Base-by-base conservation (phyloP, 768 basidiomycete genomes). In the Termitomyces sp. region DNA sequence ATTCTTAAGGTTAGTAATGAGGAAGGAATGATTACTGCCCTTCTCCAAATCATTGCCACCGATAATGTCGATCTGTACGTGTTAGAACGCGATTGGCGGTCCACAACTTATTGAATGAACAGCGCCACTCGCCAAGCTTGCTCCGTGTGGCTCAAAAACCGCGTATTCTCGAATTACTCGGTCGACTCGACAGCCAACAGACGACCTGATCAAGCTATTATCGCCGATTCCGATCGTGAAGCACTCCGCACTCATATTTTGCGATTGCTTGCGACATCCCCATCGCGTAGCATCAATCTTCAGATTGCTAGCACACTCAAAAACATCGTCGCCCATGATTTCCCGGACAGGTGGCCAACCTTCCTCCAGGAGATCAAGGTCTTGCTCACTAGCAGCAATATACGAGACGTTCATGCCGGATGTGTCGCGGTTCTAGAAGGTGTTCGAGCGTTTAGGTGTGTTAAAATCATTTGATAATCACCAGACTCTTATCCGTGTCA, bases 121-220 rank as follows among this genome's bases (percentile, higher is more conserved):
- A 93, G 91, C 60, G 81, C 91, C 31, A 92, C 89, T 59, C 90
- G 92, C 45, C 92, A 94, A 68, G 89, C 94, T 0, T 88, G 89
- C 66, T 82, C 89, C 14, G 91, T 96, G 25, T 96, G 89, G 83
- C 80, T 96, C 68, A 96, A 96, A 76, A 96, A 96, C 73, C 89
- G 94, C 68, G 85, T 96, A 62, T 82, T 84, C 59, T 79, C 80
- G 5, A 81, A 81, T 20, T 96, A 94, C 70, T 71, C 79, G 63
- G 67, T 85, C 67, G 84, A 86, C 59, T 63, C 64, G 17, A 66
- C 71, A 20, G 45, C 53, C 57, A 48, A 56, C 36, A 71, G 81
- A 56, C 83, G 86, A 36, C 79, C 87, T 0, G 89, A 93, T 69
- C 83, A 83, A 50, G 74, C 73, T 36, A 79, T 85, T 57, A 88